Evolutionary conservation across 768 basidiomycete genomes (phyloP).

Genomic region (Mycena pura): DNA sequence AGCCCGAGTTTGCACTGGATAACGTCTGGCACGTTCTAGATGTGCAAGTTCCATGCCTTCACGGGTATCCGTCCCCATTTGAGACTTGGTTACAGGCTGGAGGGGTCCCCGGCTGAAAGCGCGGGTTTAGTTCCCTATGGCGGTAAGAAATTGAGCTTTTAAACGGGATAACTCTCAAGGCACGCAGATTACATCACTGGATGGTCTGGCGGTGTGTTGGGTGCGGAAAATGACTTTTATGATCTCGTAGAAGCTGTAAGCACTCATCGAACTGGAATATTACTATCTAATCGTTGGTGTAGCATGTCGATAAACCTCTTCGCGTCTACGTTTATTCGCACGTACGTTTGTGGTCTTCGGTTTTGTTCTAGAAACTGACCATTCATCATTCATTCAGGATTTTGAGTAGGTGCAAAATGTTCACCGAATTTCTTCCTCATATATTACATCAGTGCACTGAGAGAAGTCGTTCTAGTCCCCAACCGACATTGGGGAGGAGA

Average conservation of each 20-base stretch:
- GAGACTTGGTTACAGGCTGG: slow-evolving; percentile 46
- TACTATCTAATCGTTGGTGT: slow-evolving; percentile 3
- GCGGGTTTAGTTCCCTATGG: slow-evolving; percentile 95
- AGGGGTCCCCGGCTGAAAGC: slow-evolving; percentile 95
- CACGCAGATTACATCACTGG: slow-evolving; percentile 74
- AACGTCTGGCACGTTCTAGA: slow-evolving; percentile 99
- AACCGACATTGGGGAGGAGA: slow-evolving; percentile 98
- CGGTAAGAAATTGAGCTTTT: slow-evolving; percentile 46
- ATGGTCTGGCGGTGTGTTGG: slow-evolving; percentile 93
- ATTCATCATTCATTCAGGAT: slow-evolving; percentile 18
- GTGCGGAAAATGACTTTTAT: slow-evolving; percentile 95
- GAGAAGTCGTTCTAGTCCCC: slow-evolving; percentile 94
- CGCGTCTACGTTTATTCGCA: slow-evolving; percentile 96
- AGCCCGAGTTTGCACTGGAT: slow-evolving; percentile 83
- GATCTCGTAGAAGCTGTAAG: slow-evolving; percentile 91
- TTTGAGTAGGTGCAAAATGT: slow-evolving; percentile 17
- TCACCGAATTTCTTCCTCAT: slow-evolving; percentile 5
- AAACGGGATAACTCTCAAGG: slow-evolving; percentile 17
- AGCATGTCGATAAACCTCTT: slow-evolving; percentile 95
- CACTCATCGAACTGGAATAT: slow-evolving; percentile 11
- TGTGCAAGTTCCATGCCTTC: slow-evolving; percentile 46
- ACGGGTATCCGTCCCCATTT: neutral
- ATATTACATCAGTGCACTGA: slow-evolving; percentile 70
- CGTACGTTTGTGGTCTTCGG: slow-evolving; percentile 71
- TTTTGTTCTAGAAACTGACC: neutral